Conservation (phyloP, 2,329 filamentous ascomycete species). For the Aspergillus sergii region DNA sequence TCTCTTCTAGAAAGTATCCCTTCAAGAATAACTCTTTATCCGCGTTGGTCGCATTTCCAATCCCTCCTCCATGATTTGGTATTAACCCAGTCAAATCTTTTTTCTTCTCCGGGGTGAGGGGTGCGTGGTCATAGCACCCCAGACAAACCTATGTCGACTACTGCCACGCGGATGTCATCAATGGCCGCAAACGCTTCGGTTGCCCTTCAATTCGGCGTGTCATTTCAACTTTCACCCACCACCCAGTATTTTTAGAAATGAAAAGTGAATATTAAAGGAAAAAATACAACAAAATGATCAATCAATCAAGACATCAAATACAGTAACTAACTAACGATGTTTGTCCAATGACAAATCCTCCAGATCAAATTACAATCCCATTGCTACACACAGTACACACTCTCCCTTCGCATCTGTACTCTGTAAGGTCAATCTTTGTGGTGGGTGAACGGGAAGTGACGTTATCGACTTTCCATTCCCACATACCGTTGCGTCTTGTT, state of each 20-base stretch:
- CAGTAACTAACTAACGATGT: not conserved
- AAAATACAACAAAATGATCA: not conserved
- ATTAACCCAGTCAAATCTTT: not conserved
- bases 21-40: not conserved
- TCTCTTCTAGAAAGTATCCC: not conserved
- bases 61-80: not conserved
- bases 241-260: constrained; percentile 4
- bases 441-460: not conserved
- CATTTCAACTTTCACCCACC: not conserved
- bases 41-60: not conserved
- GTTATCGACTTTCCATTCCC: not conserved
- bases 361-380: not conserved
- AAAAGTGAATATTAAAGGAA: not conserved
- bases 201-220: not conserved
- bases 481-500: not conserved
- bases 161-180: not conserved
- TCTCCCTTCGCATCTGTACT: not conserved
- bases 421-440: not conserved
- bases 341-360: not conserved
- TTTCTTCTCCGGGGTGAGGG: not conserved
- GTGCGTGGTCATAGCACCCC: not conserved
- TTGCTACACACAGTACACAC: not conserved
- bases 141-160: not conserved
- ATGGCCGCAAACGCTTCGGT: constrained; percentile 1
- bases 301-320: not conserved